Base-by-base conservation (phyloP, 441 rosid genomes). In the Populus hybrid region DNA sequence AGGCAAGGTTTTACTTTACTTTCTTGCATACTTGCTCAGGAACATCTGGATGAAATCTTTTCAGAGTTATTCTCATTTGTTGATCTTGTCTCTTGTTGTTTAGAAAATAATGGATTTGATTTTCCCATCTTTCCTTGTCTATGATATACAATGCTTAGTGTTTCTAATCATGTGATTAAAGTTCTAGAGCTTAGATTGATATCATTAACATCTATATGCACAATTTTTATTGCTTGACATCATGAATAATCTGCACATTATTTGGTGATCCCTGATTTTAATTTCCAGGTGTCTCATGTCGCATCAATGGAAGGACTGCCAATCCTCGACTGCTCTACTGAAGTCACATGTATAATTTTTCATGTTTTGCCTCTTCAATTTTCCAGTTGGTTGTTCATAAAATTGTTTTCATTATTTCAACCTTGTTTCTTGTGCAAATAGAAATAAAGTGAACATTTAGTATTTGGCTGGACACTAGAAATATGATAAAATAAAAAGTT, bases 1-100 rank as follows among this genome's bases (percentile, higher is more conserved):
- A 88, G 97, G 97, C 93, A 24, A 46, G 75, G 26, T 11, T 8
- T 59, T 59, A 59, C 67, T 73, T 21, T 65, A 53, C 32, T 30
- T 30, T 30, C 32, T 32, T 69, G 71, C 63, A 23, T 72, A 19
- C 34, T 32, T 4, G n/a, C 35, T 63, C 23, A n/a, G 42, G 72
- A n/a, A 18, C 53, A 5, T 9, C 24, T 63, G 61, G 8, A 18
- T 71, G 24, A 19, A 63, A 36, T 34, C 50, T 35, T 50, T 53
- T 28, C 10, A 19, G 69, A 67, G n/a, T 67, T 28, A 32, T 28
- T 26, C 24, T 59, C 65, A 3, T n/a, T 59, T n/a, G 12, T n/a
- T 59, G 65, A 7, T 59, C 65, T 59, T 67, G 69, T 59, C 65
- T 59, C 65, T 0, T 59, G 64, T 19, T 57, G 23, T 57, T 19